phyloP scores from a whole-genome alignment of 805 yeast species.

The Huiozyma naganishii region DNA sequence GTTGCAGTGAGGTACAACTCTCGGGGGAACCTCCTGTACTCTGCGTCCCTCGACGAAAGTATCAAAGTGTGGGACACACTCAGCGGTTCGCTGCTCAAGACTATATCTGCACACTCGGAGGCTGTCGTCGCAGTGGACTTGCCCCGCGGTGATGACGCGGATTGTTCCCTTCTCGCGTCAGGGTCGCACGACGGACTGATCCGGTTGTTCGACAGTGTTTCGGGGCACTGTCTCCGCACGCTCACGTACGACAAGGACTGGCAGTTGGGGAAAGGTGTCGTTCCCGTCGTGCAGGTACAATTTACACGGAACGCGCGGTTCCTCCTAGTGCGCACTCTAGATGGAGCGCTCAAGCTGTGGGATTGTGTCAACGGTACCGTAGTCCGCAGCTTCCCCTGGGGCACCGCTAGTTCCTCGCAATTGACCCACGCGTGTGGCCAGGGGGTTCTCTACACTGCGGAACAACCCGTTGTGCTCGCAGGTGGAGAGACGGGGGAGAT shows the following conservation, averaged over 20 bases:
- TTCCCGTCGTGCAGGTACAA: constrained; percentile 62
- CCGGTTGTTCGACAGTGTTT: constrained; percentile 72
- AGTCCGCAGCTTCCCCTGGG: constrained; percentile 45
- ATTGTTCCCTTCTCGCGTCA: constrained; percentile 65
- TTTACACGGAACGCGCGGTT: constrained; percentile 76
- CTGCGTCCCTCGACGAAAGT: constrained; percentile 86
- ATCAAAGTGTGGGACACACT: constrained; percentile 80
- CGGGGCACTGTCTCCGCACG: constrained; percentile 89
- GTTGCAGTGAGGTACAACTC: constrained; percentile 57
- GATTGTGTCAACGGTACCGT: constrained; percentile 74
- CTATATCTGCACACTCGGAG: constrained; percentile 86
- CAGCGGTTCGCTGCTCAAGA: constrained; percentile 55
- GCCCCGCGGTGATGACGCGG: constrained; percentile 52
- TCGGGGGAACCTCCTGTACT: constrained; percentile 67
- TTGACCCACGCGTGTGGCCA: constrained; percentile 21
- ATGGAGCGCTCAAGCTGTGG: constrained; percentile 75
- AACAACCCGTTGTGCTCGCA: constrained; percentile 17
- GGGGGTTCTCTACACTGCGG: constrained; percentile 17
- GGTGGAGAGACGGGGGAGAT: constrained; percentile 23
- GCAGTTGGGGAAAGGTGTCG: constrained; percentile 41
- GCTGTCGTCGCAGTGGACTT: constrained; percentile 66
- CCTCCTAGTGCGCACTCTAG: constrained; percentile 67
- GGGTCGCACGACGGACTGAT: constrained; percentile 89
- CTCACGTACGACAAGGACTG: constrained; percentile 69
- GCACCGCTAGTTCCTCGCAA: neutral